phyloP scores from a whole-genome alignment of 768 basidiomycete species.

The Mycena pura region DNA sequence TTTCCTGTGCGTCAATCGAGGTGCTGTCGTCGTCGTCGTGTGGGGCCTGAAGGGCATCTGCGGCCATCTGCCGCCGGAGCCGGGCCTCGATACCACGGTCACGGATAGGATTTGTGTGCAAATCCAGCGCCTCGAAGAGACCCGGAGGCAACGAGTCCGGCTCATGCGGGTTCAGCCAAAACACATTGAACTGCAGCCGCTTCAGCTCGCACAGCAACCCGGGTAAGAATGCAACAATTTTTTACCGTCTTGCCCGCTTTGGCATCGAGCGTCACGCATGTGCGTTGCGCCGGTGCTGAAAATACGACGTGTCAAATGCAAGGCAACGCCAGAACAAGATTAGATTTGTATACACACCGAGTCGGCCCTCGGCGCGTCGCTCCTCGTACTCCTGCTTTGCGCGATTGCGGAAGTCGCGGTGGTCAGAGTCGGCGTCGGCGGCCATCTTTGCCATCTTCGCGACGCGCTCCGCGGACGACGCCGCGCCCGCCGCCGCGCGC shows the following conservation, averaged over 20 bases:
- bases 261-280: conserved; percentile 79
- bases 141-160: conserved; percentile 70
- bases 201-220: not conserved
- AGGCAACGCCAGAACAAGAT: not conserved
- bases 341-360: conserved; percentile 54
- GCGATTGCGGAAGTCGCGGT: conserved; percentile 72
- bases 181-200: conserved; percentile 71
- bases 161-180: conserved; percentile 77
- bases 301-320: not conserved
- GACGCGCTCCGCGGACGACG: conserved; percentile 64
- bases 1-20: conserved; percentile 31
- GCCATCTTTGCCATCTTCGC: conserved; percentile 75
- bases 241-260: conserved; percentile 69
- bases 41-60: conserved; percentile 69
- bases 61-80: conserved; percentile 77
- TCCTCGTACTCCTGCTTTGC: conserved; percentile 78
- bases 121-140: conserved; percentile 61
- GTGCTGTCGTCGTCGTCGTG: conserved; percentile 41
- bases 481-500: conserved; percentile 71
- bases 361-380: conserved; percentile 71
- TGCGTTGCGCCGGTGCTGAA: conserved; percentile 68
- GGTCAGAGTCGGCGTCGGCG: conserved; percentile 56
- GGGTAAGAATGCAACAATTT: conserved; percentile 6
- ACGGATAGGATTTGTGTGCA: conserved; percentile 42
- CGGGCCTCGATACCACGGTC: conserved; percentile 51